Base-by-base conservation (phyloP, 192 early-diverging fungal species). In the Coemansia sp. region DNA sequence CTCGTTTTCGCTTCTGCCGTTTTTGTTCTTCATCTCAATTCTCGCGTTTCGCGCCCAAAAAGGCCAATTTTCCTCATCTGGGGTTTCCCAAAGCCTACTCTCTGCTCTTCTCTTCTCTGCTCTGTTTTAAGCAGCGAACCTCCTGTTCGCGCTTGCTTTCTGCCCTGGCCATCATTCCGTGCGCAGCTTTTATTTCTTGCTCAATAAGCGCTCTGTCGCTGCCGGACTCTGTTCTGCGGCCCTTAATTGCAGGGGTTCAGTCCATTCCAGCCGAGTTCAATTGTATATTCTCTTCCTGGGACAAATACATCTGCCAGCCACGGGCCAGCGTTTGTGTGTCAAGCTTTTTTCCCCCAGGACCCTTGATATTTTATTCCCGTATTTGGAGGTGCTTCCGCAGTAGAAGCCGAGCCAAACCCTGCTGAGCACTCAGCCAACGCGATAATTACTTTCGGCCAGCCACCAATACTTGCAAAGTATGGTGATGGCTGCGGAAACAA, bases 401-500 rank as follows among this genome's bases (percentile, higher is more conserved):
- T 38, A 38, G 35, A 38, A 38, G 35, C 35, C n/a, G n/a, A n/a
- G n/a, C n/a, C n/a, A n/a, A n/a, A n/a, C n/a, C n/a, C n/a, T n/a
- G n/a, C n/a, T n/a, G n/a, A n/a, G n/a, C n/a, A 16, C 35, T 11
- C 35, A 38, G 35, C 35, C 11, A 38, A 38, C 12, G 35, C 35
- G 35, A 38, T 38, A 38, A 38, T 38, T 16, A 38, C 35, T 16
- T 16, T 38, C 35, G n/a, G 35, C 11, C 35, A 38, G 35, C 35
- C 35, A 38, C 35, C 35, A 38, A 38, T 38, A 38, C 4, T 38
- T 14, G 35, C 1, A 44, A 40, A 40, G n/a, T 24, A 23, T 28
- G 47, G 48, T 27, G 28, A 50, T 50, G 48, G 48, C 48, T 50
- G 48, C 28, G 28, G 48, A 24, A 50, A 57, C 40, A 18, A 21